phyloP scores from a whole-genome alignment of 2,329 filamentous ascomycete genomes.

The Zymoseptoria pseudotritici region DNA sequence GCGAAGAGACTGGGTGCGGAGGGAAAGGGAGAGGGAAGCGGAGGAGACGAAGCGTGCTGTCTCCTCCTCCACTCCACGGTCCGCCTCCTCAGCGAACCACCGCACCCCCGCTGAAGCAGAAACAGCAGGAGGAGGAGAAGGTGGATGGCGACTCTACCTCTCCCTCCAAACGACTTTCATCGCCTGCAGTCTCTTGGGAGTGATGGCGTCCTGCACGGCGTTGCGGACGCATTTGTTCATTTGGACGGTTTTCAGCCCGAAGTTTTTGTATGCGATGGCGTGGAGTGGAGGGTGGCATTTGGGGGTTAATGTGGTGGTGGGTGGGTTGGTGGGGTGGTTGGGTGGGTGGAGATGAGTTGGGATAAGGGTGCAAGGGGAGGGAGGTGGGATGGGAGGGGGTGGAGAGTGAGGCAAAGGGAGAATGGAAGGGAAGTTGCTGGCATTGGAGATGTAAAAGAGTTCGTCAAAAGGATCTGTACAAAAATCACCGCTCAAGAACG shows the following conservation, averaged over 20 bases:
- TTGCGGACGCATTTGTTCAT: slow-evolving; percentile 89
- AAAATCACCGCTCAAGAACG: no score
- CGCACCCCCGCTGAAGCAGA: no score
- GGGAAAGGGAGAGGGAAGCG: slow-evolving; percentile 12
- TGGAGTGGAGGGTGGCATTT: slow-evolving; percentile 83
- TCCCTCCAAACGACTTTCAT: slow-evolving; percentile 64
- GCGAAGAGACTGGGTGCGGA: slow-evolving; percentile 16
- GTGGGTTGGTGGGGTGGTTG: slow-evolving; percentile 7
- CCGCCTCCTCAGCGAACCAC: no score
- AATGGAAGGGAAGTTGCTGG: no score
- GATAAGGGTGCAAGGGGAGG: no score
- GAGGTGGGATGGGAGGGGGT: no score
- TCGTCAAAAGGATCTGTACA: no score
- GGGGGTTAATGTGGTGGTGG: slow-evolving; percentile 58
- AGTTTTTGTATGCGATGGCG: slow-evolving; percentile 85
- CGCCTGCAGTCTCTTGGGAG: slow-evolving; percentile 56
- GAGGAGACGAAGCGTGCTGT: background rate
- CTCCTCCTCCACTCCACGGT: no score
- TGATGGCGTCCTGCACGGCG: slow-evolving; percentile 83
- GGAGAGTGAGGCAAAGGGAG: no score
- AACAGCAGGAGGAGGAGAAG: slow-evolving; percentile 12
- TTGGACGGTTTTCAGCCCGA: slow-evolving; percentile 97
- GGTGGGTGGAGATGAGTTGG: background rate
- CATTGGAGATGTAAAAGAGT: no score
- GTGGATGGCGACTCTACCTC: slow-evolving; percentile 43